Evolutionary conservation across 1,284 basidiomycete species (phyloP), one percentile per base, ranked within the genome.

Genomic region (Neonothopanus nambi): DNA sequence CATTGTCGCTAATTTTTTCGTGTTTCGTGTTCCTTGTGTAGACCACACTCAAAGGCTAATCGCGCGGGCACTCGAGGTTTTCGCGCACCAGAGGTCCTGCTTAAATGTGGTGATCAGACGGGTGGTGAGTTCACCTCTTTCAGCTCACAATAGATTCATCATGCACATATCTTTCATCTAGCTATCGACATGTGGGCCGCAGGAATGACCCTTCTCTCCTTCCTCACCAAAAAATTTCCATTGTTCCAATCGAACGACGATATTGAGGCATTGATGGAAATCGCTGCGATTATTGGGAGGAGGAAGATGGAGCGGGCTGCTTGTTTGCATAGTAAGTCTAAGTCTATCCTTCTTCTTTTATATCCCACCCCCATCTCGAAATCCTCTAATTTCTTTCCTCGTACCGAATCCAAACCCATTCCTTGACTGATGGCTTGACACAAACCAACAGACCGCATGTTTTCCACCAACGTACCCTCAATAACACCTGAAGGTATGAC

Each of bases 111-210:
- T 18, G 90, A 95, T 61, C 96, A 99, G 72, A 90, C 89, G 4
- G 92, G 93, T 56, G 91, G 95, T 94, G 64, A 59, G 83, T 75
- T 20, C 42, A 47, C 17, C 37, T 48, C 55, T 41, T 40, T 39
- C 28, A 49, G 42, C 37, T n/a, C 7, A 13, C 1, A 42, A 51
- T 48, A 28, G 28, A 38, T 37, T 11, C n/a, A 26, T 21, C 9
- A 20, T 55, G 12, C 13, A 43, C 33, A 17, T n/a, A n/a, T n/a
- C n/a, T n/a, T n/a, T n/a, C n/a, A 21, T 53, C 49, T 65, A 93
- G 96, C 96, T 9, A 88, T 99, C 63, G 96, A 99, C 66, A 85
- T 98, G 38, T 99, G 96, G 96, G 91, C 95, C 1, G 93, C 86
- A 1, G 96, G 96, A 1, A 88, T 91, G 65, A 97, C 98, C 51